These are phyloP conservation scores for Backusella tarrabulga DNA, from an alignment of 192 early-diverging fungal genomes.

Conservation along the genomic window DNA sequence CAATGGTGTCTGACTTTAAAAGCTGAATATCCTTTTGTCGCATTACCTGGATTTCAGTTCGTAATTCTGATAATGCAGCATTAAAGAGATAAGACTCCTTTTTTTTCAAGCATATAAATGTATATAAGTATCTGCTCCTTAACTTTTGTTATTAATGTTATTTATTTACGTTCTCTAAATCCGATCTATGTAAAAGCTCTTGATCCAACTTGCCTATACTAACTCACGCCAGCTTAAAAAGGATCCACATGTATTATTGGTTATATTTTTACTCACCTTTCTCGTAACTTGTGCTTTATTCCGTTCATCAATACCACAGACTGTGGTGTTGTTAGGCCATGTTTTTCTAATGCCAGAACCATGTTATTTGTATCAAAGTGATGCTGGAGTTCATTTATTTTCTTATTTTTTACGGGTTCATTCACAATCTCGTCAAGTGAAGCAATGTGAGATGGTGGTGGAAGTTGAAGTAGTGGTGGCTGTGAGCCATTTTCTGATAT, in stretches of 20 bases:
- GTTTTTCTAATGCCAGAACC: constrained; percentile 57
- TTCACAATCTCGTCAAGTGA: constrained; percentile 2
- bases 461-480: not conserved
- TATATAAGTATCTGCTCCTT: constrained; percentile 1
- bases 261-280: constrained; percentile 42
- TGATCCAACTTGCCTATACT: constrained; percentile 47
- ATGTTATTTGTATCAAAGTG: constrained; percentile 81
- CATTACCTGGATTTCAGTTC: constrained; percentile 71
- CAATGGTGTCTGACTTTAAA: constrained; percentile 69
- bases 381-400: constrained; percentile 26
- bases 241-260: not conserved
- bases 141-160: not conserved
- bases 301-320: constrained; percentile 70
- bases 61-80: constrained; percentile 77
- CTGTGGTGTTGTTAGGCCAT: constrained; percentile 68
- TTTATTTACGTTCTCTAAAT: constrained; percentile 71
- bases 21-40: constrained; percentile 74
- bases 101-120: not conserved
- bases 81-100: constrained; percentile 78
- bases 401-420: constrained; percentile 9
- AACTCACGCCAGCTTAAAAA: not conserved
- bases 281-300: constrained; percentile 65
- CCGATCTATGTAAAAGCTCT: constrained; percentile 39
- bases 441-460: not conserved
- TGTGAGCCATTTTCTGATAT: constrained; percentile 13